phyloP scores from a whole-genome alignment of 352 stramenopile species.

The Phytophthora pisi region DNA sequence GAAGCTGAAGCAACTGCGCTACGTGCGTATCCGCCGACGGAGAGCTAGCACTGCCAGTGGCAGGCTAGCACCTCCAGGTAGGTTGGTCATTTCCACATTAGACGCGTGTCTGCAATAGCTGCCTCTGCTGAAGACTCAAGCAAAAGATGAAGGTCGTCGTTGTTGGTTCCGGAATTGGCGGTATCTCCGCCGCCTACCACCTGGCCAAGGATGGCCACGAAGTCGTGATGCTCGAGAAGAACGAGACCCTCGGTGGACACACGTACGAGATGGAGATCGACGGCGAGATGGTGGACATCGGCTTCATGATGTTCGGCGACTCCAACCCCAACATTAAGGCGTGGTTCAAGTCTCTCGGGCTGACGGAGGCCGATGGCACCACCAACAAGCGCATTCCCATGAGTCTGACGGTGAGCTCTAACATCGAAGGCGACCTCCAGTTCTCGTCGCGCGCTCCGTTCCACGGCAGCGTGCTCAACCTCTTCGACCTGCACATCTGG shows the following conservation, averaged over 20 bases:
- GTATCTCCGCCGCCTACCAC: conserved; percentile 84
- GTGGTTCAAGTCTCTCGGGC: conserved; percentile 86
- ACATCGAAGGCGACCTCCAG: conserved; percentile 80
- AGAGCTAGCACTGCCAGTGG: neutral
- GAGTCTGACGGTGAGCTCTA: conserved; percentile 85
- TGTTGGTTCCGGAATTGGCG: conserved; percentile 85
- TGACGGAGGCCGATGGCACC: conserved; percentile 82
- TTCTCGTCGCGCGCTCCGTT: conserved; percentile 88
- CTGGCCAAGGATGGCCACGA: conserved; percentile 85
- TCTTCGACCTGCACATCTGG: conserved; percentile 84
- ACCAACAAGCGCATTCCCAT: conserved; percentile 89
- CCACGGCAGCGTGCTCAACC: conserved; percentile 55
- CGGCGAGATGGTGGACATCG: conserved; percentile 82
- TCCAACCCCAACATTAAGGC: conserved; percentile 92
- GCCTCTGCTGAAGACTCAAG: conserved; percentile 6
- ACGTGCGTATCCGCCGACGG: conserved; percentile 16
- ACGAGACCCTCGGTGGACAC: conserved; percentile 81
- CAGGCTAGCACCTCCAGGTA: neutral
- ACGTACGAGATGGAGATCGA: conserved; percentile 90
- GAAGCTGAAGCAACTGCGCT: conserved; percentile 33
- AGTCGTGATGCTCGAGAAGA: conserved; percentile 83
- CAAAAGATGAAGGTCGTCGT: conserved; percentile 81
- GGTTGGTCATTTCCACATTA: conserved; percentile 33
- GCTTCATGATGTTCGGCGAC: conserved; percentile 92
- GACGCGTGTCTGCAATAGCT: conserved; percentile 28